Evolutionary conservation across 2,329 filamentous ascomycete species (phyloP), one percentile per base, ranked within the genome.

Genomic region (Penicillium sp.): DNA sequence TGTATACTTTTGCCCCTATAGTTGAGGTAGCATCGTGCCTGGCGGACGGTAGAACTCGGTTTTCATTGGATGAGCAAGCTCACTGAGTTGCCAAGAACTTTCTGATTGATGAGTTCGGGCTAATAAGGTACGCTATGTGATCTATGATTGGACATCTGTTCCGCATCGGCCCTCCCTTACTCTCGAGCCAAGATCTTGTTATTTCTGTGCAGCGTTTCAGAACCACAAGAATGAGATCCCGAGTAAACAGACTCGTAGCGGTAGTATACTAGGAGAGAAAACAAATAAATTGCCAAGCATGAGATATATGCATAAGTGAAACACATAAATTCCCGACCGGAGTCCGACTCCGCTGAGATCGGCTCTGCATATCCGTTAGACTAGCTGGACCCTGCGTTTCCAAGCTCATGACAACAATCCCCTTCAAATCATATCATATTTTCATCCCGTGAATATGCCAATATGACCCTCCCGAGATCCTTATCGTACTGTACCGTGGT

Each of bases 1-100:
- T 35, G 27, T 48, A 53, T 43, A 56, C 53, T 41, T 59, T 62
- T 50, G 39, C 50, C 53, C 53, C 57, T 50, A 49, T 43, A 39
- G 52, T 53, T 53, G 53, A 48, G 39, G 63, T 66, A 57, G 62
- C 61, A 66, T 66, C 59, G 63, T 50, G 57, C 27, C 43, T 49
- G 22, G 27, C 48, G 5, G 16, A 31, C 4, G 21, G 8, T 26
- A 26, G 33, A n/a, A 8, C 21, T 10, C 3, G 22, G 52, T 21
- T 49, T 26, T 56, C 43, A 63, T 64, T 64, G 57, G 62, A 41
- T 22, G 26, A 45, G 7, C 22, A 3, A 37, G 14, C 51, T 41
- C 22, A 48, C 44, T n/a, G 31, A 21, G 19, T 41, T 39, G 35
- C n/a, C 39, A 5, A 41, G 19, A 41, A 14, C 19, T 39, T 19